Evolutionary conservation across 2,329 filamentous ascomycete species (phyloP).

Genomic region (Pseudogymnoascus sp.): DNA sequence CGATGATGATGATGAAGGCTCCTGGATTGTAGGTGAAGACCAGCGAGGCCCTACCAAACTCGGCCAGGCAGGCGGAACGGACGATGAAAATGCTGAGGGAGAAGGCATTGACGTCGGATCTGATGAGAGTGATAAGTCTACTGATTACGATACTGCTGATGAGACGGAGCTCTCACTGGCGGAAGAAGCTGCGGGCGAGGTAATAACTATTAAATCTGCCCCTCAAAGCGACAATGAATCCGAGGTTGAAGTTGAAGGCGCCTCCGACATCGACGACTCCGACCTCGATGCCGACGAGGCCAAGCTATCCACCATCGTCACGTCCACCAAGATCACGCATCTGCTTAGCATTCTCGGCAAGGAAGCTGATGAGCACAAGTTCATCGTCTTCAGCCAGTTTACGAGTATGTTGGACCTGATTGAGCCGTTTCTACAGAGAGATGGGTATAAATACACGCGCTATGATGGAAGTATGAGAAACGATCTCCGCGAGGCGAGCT

Average conservation of each 20-base stretch:
- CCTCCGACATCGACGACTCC: conserved; percentile 28
- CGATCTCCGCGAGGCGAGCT: conserved; percentile 78
- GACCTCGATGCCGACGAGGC: conserved; percentile 33
- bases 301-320: conserved; percentile 44
- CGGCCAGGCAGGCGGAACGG: conserved; percentile 72
- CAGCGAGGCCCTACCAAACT: conserved; percentile 53
- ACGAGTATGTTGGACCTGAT: conserved; percentile 96
- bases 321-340: conserved; percentile 87
- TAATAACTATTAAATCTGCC: conserved; percentile 16
- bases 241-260: conserved; percentile 36
- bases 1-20: conserved; percentile 57
- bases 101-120: conserved; percentile 70
- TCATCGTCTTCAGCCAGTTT: conserved; percentile 97
- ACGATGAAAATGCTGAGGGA: conserved; percentile 81
- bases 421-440: conserved; percentile 74
- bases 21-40: conserved; percentile 69
- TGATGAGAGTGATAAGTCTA: conserved; percentile 38
- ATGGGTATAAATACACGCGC: conserved; percentile 69
- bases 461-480: conserved; percentile 96
- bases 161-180: neutral
- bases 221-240: conserved; percentile 29
- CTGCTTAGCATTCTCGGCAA: conserved; percentile 70
- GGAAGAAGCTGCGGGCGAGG: neutral
- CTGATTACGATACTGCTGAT: conserved; percentile 21
- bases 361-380: conserved; percentile 78